Percentiles rank a stretch among this genome's conserved stretches.
Evolutionary conservation across 1,284 basidiomycete species (phyloP).

Genomic region (Fomes fomentarius): DNA sequence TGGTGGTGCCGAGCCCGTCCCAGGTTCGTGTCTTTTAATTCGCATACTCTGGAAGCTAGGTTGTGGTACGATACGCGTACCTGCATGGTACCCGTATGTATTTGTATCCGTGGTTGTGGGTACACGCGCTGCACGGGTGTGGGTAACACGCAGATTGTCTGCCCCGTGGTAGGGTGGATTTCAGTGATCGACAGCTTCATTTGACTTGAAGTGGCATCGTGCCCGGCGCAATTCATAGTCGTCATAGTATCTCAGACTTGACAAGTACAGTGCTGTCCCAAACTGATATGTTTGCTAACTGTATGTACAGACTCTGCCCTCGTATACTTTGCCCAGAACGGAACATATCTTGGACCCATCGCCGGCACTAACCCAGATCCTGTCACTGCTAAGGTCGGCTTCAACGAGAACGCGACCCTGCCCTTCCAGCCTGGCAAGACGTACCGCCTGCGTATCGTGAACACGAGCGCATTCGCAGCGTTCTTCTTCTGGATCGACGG

Average conservation of each 20-base stretch:
- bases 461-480: constrained; percentile 71
- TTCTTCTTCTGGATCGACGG: constrained; percentile 93
- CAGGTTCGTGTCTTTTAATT: constrained; percentile 48
- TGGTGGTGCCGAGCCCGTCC: constrained; percentile 86
- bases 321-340: constrained; percentile 85
- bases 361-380: constrained; percentile 48
- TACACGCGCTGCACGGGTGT: too few species aligned
- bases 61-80: too few species aligned
- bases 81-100: too few species aligned
- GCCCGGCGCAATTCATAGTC: too few species aligned
- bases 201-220: too few species aligned
- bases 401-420: constrained; percentile 87
- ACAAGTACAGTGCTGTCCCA: too few species aligned
- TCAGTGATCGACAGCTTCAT: too few species aligned
- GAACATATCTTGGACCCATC: constrained; percentile 67
- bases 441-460: constrained; percentile 77
- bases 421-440: constrained; percentile 84
- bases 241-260: neutral
- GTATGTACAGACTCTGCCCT: constrained; percentile 82
- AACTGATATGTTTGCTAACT: too few species aligned
- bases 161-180: too few species aligned
- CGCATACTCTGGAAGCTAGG: too few species aligned
- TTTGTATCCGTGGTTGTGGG: too few species aligned
- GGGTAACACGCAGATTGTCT: too few species aligned
- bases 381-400: constrained; percentile 64